Evolutionary conservation across 2,329 filamentous ascomycete species (phyloP).

Genomic region (Neoascochyta sp.): DNA sequence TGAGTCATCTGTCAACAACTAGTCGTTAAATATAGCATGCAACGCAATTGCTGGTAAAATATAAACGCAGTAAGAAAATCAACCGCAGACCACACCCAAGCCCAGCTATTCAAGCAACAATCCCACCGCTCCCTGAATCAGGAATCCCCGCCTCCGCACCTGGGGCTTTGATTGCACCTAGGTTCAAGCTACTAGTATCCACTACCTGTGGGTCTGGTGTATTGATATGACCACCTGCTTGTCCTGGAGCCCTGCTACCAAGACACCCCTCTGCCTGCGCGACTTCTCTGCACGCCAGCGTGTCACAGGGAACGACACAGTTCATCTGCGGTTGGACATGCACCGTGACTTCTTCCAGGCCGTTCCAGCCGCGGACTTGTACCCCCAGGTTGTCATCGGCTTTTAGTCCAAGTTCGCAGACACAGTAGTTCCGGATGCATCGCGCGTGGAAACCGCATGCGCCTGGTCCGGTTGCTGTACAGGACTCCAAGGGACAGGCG

Average conservation of each 20-base stretch:
- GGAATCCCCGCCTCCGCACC: slow-evolving; percentile 1
- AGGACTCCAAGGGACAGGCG: slow-evolving; percentile 1
- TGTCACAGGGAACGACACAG: slow-evolving; percentile 6
- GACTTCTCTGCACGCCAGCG: slow-evolving; percentile 4
- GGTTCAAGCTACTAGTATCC: slow-evolving; percentile 1
- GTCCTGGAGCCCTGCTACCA: neutral
- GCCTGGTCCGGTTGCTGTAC: neutral
- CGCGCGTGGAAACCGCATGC: slow-evolving; percentile 5
- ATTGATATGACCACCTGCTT: no score
- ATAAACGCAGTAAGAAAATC: no score
- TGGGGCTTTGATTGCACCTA: slow-evolving; percentile 6
- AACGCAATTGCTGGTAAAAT: no score
- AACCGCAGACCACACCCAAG: no score
- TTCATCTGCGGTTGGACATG: slow-evolving; percentile 1
- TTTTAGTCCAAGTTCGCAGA: slow-evolving; percentile 6
- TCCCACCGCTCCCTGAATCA: no score
- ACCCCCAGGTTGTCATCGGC: neutral
- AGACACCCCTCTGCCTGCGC: slow-evolving; percentile 5
- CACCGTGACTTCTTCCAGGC: slow-evolving; percentile 7
- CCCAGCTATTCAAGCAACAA: no score
- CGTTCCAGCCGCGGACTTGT: slow-evolving; percentile 6
- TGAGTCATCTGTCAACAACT: no score
- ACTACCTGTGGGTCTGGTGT: neutral
- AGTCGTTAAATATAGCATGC: no score
- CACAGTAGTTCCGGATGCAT: slow-evolving; percentile 2